Conservation (phyloP, 2,329 filamentous ascomycete species). For the Claviceps maximensis region DNA sequence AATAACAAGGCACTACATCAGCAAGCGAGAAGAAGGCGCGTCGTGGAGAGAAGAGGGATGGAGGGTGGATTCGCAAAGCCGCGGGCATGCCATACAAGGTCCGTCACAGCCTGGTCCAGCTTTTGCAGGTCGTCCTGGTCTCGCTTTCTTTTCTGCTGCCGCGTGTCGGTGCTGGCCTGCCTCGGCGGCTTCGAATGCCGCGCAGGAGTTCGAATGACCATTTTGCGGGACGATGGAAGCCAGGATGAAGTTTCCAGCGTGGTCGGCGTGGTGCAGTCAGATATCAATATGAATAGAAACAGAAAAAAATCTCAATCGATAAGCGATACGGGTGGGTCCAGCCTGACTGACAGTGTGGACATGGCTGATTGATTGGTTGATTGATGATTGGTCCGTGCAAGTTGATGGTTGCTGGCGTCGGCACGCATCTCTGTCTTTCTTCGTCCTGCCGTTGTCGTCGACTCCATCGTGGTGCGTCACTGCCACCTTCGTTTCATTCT, state of each 20-base stretch:
- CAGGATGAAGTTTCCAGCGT: background rate
- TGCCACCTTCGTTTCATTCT: too few species aligned
- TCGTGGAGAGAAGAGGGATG: too few species aligned
- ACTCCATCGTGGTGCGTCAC: background rate
- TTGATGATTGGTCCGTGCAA: too few species aligned
- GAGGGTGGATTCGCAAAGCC: too few species aligned
- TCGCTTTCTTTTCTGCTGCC: conserved; percentile 25
- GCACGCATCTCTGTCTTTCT: too few species aligned
- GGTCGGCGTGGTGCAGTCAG: background rate
- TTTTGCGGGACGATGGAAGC: background rate
- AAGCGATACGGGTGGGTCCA: background rate
- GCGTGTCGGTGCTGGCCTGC: conserved; percentile 18
- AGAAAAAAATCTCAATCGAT: conserved; percentile 3
- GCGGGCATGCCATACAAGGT: conserved; percentile 16
- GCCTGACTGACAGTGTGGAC: too few species aligned
- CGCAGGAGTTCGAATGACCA: conserved; percentile 18
- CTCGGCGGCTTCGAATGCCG: conserved; percentile 15
- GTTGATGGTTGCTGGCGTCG: too few species aligned
- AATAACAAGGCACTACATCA: background rate
- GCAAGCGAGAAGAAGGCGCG: background rate
- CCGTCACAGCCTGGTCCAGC: conserved; percentile 19
- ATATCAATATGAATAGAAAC: background rate
- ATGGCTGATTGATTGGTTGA: too few species aligned
- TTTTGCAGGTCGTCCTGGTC: conserved; percentile 23
- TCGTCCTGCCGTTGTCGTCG: background rate